Evolutionary conservation across 495 filamentous ascomycete genomes (phyloP), one percentile per base, ranked within the genome.

Genomic region (Tuber umbilicatum): DNA sequence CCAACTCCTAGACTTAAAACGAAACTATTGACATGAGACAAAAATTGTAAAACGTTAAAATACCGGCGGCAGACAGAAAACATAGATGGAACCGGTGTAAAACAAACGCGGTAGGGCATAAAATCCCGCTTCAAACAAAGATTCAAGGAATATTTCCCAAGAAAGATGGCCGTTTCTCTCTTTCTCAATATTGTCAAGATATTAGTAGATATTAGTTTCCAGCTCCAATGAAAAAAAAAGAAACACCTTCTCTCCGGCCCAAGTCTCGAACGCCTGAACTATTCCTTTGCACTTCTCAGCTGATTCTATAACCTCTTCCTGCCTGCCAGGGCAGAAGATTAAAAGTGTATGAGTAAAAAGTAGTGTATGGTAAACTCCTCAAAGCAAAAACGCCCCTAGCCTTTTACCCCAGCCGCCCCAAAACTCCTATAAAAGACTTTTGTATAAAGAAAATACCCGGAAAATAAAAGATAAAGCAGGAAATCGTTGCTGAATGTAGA

Each of bases 401-500:
- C 40, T 37, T 41, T 64, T 23, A 16, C 16, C 43, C 37, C 17
- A 72, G 31, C 43, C 55, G 71, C 71, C 71, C 42, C 71, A 23
- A 43, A 72, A 64, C 43, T 50, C 39, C 37, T 38, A 27, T 50
- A 9, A 72, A 42, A 31, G n/a, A 41, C 37, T 50, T 50, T 50
- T 41, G n/a, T n/a, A 41, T 40, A 55, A 21, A 35, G 2, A 60
- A 45, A 45, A 40, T 5, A 39, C 39, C 39, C 39, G 4, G 7
- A 50, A 27, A 42, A 12, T 14, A 70, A 69, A 73, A 27, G 47
- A 45, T 39, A 35, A 39, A 27, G 35, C 4, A 41, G 35, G 45
- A 68, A 68, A 77, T 43, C 37, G 60, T 68, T 68, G 71, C 72
- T 74, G 64, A 76, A 79, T 79, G 73, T 73, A 78, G 73, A 40